Evolutionary conservation across 2,329 filamentous ascomycete species (phyloP).

Genomic region (Diaporthe sp.): DNA sequence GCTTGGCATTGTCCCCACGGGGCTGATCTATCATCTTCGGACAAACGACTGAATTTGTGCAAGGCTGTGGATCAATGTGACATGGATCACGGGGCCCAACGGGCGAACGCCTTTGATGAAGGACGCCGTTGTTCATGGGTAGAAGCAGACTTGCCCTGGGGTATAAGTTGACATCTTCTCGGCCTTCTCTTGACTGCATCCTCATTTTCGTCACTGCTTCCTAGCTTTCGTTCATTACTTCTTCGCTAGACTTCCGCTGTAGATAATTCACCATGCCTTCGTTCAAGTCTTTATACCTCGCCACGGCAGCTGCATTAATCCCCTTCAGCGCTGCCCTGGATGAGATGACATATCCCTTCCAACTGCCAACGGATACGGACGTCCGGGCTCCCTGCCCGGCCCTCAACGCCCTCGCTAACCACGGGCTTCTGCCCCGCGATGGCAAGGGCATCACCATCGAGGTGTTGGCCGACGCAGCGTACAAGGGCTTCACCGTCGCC

Average conservation of each 20-base stretch:
- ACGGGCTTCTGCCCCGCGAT: slow-evolving; percentile 26
- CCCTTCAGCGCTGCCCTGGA: slow-evolving; percentile 19
- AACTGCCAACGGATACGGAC: slow-evolving; percentile 22
- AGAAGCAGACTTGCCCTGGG: not conserved
- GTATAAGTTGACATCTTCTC: not conserved
- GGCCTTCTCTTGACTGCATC: not conserved
- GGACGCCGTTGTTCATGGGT: not conserved
- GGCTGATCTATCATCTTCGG: slow-evolving; percentile 22
- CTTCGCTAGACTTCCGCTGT: not conserved
- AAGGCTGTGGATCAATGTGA: not conserved
- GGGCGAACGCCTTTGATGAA: not conserved
- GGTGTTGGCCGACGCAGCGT: not conserved
- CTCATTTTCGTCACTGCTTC: not conserved
- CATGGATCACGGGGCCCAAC: not conserved
- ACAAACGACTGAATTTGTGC: not conserved
- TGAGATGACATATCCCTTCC: slow-evolving; percentile 17
- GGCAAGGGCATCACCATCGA: slow-evolving; percentile 22
- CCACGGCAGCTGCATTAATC: not conserved
- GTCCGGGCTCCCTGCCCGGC: slow-evolving; percentile 20
- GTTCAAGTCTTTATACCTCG: slow-evolving; percentile 3
- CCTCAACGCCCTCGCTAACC: slow-evolving; percentile 25
- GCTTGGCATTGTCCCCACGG: slow-evolving; percentile 22
- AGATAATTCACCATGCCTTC: slow-evolving; percentile 7
- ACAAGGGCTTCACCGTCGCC: not conserved
- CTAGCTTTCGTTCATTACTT: not conserved